Base-by-base conservation (phyloP, 495 filamentous ascomycete genomes). In the Talaromyces proteolyticus region DNA sequence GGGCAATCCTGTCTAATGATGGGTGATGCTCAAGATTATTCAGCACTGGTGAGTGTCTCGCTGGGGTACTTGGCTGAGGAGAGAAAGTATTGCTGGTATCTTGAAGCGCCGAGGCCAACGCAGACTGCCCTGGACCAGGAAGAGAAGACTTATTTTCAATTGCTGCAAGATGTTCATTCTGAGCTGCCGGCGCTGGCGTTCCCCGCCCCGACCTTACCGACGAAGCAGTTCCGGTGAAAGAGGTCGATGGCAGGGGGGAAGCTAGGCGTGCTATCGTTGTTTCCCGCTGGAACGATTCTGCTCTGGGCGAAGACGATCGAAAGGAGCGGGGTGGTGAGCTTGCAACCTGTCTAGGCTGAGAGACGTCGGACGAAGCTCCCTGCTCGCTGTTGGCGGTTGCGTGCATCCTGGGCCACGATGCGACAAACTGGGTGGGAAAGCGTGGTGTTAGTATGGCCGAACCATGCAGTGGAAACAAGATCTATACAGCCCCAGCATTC, bases 71-170 rank as follows among this genome's bases (percentile, higher is more conserved):
- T 41, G 70, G 67, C 38, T 63, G 64, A 39, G 64, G 5, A 40
- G 66, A 77, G 14, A 75, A 78, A 29, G 80, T 70, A 46, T 68
- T 80, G 21, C 83, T 60, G 2, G 78, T 81, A 45, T 82, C 77
- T 50, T 85, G 86, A 51, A 91, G 70, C 22, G 86, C 86, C 18
- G 85, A 85, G 19, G 87, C 84, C 49, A 91, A 80, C 56, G 87
- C 87, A 23, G 87, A 90, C 19, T 87, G 74, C 2, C 87, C 87
- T 3, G 86, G 86, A 4, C 86, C 87, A 0, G 73, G 70, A 11
- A 77, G 54, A 10, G 76, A 79, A 16, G 72, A 40, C 17, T 56
- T 56, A 42, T 72, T 58, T 29, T 67, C 60, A 21, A 70, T 58
- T 44, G 57, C 60, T 18, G 61, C 54, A 47, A 73, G 66, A 42